Evolutionary conservation across 2,329 filamentous ascomycete genomes (phyloP), one percentile per base, ranked within the genome.

Genomic region (Tolypocladium ovalisporum): DNA sequence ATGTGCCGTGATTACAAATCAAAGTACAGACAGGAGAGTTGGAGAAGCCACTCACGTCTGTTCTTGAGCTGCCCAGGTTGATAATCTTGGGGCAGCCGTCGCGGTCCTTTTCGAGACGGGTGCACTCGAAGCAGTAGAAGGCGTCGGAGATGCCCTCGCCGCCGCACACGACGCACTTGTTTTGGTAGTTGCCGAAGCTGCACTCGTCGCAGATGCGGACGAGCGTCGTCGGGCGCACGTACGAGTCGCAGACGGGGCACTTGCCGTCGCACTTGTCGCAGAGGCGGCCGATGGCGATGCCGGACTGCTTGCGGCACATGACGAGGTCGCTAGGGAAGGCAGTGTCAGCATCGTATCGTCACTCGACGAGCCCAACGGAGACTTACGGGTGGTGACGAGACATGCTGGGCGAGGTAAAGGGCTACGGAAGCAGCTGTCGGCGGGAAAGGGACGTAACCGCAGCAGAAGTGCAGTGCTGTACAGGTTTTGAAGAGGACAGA

Each of bases 201-300:
- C 94, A 99, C 77, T 99, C 94, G 79, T 99, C 94, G 80, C 94
- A 99, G 78, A 99, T 97, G 69, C 93, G 90, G 60, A 96, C 94
- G 58, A 97, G 87, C 10, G 94, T 97, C 34, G 94, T 99, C 15
- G 94, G 94, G 19, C 94, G 92, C 62, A 99, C 94, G 82, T 99
- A 99, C 60, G 90, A 96, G 73, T 99, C 94, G 84, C 94, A 99
- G 60, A 99, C 92, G 63, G 94, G 94, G 70, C 94, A 99, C 79
- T 99, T 99, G 74, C 94, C 94, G 78, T 99, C 94, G 80, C 94
- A 99, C 78, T 99, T 99, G 79, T 99, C 94, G 82, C 94, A 99
- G 71, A 99, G 89, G 58, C 94, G 92, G 71, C 94, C 94, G 82
- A 99, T 96, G 68, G 92, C 89, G 72, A 97, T 97, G 76, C 94